phyloP scores from a whole-genome alignment of 169 alveolate species.

The Eimeria maxima region DNA sequence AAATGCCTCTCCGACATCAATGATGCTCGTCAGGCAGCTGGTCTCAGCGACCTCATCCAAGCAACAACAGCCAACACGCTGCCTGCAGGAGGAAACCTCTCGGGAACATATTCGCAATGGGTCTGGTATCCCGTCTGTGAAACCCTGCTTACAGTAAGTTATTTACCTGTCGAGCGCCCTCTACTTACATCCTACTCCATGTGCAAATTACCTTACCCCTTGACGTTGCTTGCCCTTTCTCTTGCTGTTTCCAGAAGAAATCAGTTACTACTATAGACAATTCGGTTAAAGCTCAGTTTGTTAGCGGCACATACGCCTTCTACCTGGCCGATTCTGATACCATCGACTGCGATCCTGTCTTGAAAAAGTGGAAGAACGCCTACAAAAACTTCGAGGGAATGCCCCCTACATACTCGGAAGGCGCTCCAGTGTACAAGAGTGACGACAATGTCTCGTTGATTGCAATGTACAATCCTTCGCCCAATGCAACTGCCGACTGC shows the following conservation, averaged over 20 bases:
- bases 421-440: not conserved
- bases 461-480: not conserved
- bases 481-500: slow-evolving; percentile 1
- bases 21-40: not conserved
- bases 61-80: not conserved
- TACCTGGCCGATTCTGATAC: not conserved
- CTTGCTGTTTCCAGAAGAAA: not conserved
- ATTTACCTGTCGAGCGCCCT: not conserved
- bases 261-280: no score
- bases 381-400: not conserved
- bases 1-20: not conserved
- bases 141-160: not conserved
- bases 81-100: not conserved
- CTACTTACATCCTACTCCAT: not conserved
- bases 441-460: not conserved
- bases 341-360: not conserved
- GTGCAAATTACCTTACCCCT: not conserved
- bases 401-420: not conserved
- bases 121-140: not conserved
- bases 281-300: not conserved
- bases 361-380: not conserved
- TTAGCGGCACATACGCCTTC: not conserved
- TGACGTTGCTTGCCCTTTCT: not conserved
- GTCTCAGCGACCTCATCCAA: not conserved
- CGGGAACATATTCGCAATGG: not conserved